Percentiles rank a stretch among this genome's conserved stretches.
Evolutionary conservation across 495 filamentous ascomycete genomes (phyloP).

Genomic region (Copromyces sp.): DNA sequence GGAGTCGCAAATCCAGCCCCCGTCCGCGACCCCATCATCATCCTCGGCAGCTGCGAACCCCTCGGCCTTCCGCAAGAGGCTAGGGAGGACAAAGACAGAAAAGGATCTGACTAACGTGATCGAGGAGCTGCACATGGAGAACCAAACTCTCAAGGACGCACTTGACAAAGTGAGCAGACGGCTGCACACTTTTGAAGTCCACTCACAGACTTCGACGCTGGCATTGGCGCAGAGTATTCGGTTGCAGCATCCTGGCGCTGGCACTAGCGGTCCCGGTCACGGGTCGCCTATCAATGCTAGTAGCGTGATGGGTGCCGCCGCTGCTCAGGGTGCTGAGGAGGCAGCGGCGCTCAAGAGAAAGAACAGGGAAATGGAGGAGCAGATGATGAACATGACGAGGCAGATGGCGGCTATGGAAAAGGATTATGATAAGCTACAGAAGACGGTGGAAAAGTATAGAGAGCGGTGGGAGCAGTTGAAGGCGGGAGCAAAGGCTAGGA

Average conservation of each 20-base stretch:
- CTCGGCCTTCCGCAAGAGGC: constrained; percentile 20
- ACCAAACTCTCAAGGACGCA: constrained; percentile 59
- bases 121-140: constrained; percentile 79
- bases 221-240: constrained; percentile 73
- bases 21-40: constrained; percentile 1
- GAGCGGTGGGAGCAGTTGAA: constrained; percentile 81
- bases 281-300: constrained; percentile 25
- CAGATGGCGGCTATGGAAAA: constrained; percentile 48
- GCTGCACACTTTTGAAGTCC: constrained; percentile 76
- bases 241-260: constrained; percentile 40
- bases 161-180: constrained; percentile 70
- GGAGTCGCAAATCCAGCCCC: constrained; percentile 43
- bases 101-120: constrained; percentile 44
- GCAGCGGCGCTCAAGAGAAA: constrained; percentile 29
- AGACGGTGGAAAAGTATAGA: constrained; percentile 56
- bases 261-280: not conserved
- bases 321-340: not conserved
- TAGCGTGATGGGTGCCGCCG: constrained; percentile 21
- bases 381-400: constrained; percentile 36
- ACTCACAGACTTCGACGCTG: constrained; percentile 68
- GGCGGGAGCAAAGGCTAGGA: constrained; percentile 61
- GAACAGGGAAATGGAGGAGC: constrained; percentile 50
- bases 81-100: constrained; percentile 22
- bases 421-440: constrained; percentile 60
- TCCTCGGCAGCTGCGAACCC: not conserved